Evolutionary conservation across 805 yeast species (phyloP).

Genomic region (Lachancea sp.): DNA sequence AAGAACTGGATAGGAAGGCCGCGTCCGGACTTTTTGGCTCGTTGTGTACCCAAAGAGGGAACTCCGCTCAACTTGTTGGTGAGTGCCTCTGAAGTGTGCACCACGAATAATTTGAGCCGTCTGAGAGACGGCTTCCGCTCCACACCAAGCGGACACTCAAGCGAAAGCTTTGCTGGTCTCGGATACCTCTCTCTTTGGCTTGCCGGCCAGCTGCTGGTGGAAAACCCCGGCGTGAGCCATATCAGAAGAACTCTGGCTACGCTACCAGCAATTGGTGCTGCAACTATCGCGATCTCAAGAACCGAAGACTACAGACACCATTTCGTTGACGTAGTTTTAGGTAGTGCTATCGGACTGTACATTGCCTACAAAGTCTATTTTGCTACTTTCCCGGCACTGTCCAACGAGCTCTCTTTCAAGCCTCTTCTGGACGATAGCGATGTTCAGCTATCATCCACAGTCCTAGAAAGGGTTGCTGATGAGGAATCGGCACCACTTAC

Average conservation of each 20-base stretch:
- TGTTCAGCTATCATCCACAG: constrained; percentile 22
- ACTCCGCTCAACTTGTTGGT: constrained; percentile 53
- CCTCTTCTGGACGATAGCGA: constrained; percentile 38
- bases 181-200: constrained; percentile 61
- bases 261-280: constrained; percentile 62
- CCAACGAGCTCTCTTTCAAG: constrained; percentile 33
- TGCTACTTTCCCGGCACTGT: constrained; percentile 36
- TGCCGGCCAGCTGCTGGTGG: constrained; percentile 55
- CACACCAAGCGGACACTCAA: constrained; percentile 78
- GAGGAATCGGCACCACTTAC: constrained; percentile 20
- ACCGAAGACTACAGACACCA: constrained; percentile 94
- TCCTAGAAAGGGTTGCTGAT: constrained; percentile 7
- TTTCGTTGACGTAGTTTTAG: constrained; percentile 74
- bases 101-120: constrained; percentile 39
- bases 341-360: constrained; percentile 57
- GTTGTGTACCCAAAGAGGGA: constrained; percentile 64
- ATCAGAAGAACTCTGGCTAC: constrained; percentile 54
- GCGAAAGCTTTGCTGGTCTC: constrained; percentile 61
- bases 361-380: constrained; percentile 45
- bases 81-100: constrained; percentile 59
- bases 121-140: constrained; percentile 71
- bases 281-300: constrained; percentile 73
- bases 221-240: constrained; percentile 45
- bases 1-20: constrained; percentile 86
- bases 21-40: constrained; percentile 84